A percentile compares a stretch with the other conserved stretches of the same genome.
phyloP scores from a whole-genome alignment of 1,284 basidiomycete genomes.

The Heterobasidion occidentale region DNA sequence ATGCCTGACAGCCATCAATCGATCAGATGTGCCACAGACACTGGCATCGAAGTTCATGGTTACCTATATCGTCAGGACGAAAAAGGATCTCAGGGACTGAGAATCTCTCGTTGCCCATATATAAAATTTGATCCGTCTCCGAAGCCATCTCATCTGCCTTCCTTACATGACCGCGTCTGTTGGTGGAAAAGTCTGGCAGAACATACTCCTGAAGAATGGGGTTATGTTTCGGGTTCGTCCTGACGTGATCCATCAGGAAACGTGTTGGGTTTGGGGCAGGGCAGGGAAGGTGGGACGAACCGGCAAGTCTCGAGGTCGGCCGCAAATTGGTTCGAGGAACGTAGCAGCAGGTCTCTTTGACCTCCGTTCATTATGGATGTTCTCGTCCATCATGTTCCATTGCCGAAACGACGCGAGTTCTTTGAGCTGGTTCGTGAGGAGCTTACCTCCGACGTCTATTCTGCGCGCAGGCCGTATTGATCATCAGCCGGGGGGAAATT shows the following conservation, averaged over 20 bases:
- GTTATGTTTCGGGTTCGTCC: constrained; percentile 45
- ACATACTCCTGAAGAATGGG: constrained; percentile 81
- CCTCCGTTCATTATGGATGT: constrained; percentile 87
- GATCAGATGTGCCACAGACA: not conserved
- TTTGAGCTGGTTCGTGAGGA: constrained; percentile 92
- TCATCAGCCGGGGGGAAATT: not conserved
- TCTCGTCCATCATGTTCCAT: constrained; percentile 98
- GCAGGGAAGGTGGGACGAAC: constrained; percentile 44
- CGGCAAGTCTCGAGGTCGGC: constrained; percentile 74
- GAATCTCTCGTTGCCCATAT: constrained; percentile 91
- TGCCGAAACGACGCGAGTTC: constrained; percentile 91
- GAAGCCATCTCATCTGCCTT: constrained; percentile 40
- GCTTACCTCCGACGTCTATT: constrained; percentile 89
- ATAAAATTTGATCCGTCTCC: constrained; percentile 72
- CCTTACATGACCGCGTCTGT: constrained; percentile 64
- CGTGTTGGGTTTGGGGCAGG: constrained; percentile 1
- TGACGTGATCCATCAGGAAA: constrained; percentile 17
- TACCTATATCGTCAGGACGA: constrained; percentile 82
- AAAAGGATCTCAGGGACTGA: constrained; percentile 86
- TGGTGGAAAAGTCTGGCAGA: constrained; percentile 78
- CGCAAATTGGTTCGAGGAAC: constrained; percentile 71
- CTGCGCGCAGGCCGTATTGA: constrained; percentile 31
- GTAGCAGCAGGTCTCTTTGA: constrained; percentile 86
- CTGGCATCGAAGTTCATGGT: not conserved
- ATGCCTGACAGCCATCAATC: constrained; percentile 45